A percentile compares a stretch with the other conserved stretches of the same genome.
Evolutionary conservation across 495 filamentous ascomycete genomes (phyloP).

Genomic region (Aspergillus hancockii): DNA sequence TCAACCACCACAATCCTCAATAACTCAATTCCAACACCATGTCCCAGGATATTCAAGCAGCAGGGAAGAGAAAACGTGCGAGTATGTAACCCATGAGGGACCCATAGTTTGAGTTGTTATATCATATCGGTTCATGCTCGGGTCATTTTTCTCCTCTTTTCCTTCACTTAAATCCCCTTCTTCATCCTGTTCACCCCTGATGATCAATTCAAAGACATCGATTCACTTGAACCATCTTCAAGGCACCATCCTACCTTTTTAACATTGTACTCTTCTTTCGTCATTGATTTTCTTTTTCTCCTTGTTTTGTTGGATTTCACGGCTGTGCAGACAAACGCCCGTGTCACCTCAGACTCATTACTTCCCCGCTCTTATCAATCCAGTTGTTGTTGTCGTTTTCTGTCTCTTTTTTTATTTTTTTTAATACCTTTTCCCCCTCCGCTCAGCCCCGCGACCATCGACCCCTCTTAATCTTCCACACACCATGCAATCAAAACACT

Average conservation of each 20-base stretch:
- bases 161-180: neutral
- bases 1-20: conserved; percentile 1
- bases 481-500: neutral
- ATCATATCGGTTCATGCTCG: neutral
- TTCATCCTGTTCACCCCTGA: neutral
- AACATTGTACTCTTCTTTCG: neutral
- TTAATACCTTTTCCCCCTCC: too few relatives aligned
- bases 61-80: conserved; percentile 48
- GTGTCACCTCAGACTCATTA: neutral
- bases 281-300: neutral
- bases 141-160: conserved; percentile 4
- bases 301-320: neutral
- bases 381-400: neutral
- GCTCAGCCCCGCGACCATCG: neutral
- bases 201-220: neutral
- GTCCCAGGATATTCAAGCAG: conserved; percentile 43
- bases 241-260: neutral
- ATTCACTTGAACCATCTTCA: neutral
- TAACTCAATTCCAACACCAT: conserved; percentile 20
- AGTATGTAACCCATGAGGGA: neutral
- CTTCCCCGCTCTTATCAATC: conserved; percentile 4
- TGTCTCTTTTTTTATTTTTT: neutral
- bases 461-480: neutral
- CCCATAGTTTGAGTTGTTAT: neutral
- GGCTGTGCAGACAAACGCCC: neutral